Percentiles rank a stretch among this genome's conserved stretches.
Evolutionary conservation across 2,329 filamentous ascomycete species (phyloP).

Genomic region (Pseudogymnoascus sp.): DNA sequence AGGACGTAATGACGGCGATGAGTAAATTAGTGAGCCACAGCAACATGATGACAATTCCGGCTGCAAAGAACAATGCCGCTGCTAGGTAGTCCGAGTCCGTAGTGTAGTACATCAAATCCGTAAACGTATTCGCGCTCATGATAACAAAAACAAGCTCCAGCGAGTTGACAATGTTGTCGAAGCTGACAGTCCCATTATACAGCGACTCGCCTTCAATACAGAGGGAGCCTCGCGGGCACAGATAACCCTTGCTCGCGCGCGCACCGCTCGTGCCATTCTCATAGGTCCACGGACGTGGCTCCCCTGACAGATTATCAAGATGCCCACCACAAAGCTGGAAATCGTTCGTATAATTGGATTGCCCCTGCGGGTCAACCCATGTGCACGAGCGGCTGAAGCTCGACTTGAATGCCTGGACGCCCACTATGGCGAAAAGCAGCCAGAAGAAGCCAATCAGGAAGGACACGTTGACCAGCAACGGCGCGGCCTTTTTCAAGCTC

Average conservation of each 20-base stretch:
- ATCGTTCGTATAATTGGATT: slow-evolving; percentile 52
- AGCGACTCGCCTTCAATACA: slow-evolving; percentile 77
- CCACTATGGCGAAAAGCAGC: slow-evolving; percentile 93
- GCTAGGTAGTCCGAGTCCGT: slow-evolving; percentile 86
- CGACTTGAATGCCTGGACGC: slow-evolving; percentile 91
- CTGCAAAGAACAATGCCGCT: slow-evolving; percentile 68
- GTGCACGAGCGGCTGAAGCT: slow-evolving; percentile 70
- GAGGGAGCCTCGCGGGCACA: slow-evolving; percentile 75
- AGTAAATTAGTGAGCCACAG: slow-evolving; percentile 92
- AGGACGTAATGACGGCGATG: slow-evolving; percentile 96
- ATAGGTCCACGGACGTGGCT: slow-evolving; percentile 59
- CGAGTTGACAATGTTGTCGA: slow-evolving; percentile 89
- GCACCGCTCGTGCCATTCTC: slow-evolving; percentile 44
- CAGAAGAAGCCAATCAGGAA: slow-evolving; percentile 97
- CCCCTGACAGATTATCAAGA: slow-evolving; percentile 51
- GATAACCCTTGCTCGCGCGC: slow-evolving; percentile 65
- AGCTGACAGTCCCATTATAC: slow-evolving; percentile 78
- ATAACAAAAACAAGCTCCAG: slow-evolving; percentile 93
- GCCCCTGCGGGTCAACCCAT: slow-evolving; percentile 60
- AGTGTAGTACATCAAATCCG: slow-evolving; percentile 88
- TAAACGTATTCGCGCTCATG: slow-evolving; percentile 97
- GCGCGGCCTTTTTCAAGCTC: slow-evolving; percentile 91
- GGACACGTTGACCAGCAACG: slow-evolving; percentile 81
- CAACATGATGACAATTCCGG: slow-evolving; percentile 80
- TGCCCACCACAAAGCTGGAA: slow-evolving; percentile 83